Percentiles rank a stretch among this genome's conserved stretches.
These are phyloP conservation scores for Tetrahymena elliotti DNA, from an alignment of 73 alveolate species.

Conservation along the genomic window DNA sequence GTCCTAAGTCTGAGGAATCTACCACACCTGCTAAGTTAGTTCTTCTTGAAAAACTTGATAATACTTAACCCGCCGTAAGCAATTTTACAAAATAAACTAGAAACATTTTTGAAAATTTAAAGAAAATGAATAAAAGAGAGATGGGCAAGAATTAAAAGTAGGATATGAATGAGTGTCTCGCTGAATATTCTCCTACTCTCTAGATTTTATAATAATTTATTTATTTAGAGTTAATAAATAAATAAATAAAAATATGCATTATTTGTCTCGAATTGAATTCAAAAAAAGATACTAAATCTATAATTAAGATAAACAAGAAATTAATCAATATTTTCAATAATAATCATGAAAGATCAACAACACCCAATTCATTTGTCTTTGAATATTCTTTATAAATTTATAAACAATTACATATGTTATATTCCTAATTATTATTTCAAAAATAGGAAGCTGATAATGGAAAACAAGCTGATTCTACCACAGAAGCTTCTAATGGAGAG, in stretches of 20 bases:
- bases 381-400: neutral
- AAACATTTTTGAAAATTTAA: neutral
- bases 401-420: too few relatives aligned
- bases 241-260: neutral
- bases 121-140: neutral
- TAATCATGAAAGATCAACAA: neutral
- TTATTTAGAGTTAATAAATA: neutral
- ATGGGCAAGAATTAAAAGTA: neutral
- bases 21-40: neutral
- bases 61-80: neutral
- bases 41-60: neutral
- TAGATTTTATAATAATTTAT: too few relatives aligned
- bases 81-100: neutral
- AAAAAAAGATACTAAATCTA: neutral
- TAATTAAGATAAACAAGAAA: neutral
- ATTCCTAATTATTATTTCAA: neutral
- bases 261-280: neutral
- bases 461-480: neutral
- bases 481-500: neutral
- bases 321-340: too few relatives aligned
- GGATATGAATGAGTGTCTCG: neutral
- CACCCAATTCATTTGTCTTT: too few relatives aligned
- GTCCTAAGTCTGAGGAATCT: neutral
- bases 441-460: neutral
- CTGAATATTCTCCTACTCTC: neutral